phyloP scores from a whole-genome alignment of 139 green algal species.

The Trebouxia sp. region DNA sequence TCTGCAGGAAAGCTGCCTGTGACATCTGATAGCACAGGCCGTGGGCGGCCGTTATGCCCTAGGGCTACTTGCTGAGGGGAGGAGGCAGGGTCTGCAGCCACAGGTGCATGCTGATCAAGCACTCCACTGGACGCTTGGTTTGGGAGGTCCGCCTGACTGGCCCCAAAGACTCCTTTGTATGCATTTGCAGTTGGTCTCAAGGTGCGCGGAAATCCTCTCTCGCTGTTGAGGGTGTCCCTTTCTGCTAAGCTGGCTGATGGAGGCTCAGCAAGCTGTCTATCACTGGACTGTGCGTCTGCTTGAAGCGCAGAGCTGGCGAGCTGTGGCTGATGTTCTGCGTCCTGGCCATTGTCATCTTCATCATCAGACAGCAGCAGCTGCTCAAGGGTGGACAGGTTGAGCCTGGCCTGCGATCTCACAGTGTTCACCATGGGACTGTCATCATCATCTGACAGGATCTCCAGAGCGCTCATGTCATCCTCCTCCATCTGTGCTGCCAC shows the following conservation, averaged over 20 bases:
- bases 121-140: no score
- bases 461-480: background rate
- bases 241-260: no score
- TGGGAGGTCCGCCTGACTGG: no score
- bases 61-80: background rate
- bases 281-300: background rate
- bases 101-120: no score
- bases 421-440: background rate
- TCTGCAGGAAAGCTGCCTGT: background rate
- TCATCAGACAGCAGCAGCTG: background rate
- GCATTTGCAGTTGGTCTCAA: no score
- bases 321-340: no score
- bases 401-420: slow-evolving; percentile 4
- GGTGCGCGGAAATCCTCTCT: no score
- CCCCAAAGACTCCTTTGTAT: no score
- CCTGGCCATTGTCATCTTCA: background rate
- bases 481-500: background rate
- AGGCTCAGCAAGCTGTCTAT: no score
- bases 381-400: slow-evolving; percentile 1
- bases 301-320: background rate
- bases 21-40: slow-evolving; percentile 1
- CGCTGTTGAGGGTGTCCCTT: no score
- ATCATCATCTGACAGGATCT: slow-evolving; percentile 5
- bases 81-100: no score
- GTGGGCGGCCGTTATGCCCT: background rate